phyloP scores from a whole-genome alignment of 805 yeast species.

The Metschnikowia colocasiae region DNA sequence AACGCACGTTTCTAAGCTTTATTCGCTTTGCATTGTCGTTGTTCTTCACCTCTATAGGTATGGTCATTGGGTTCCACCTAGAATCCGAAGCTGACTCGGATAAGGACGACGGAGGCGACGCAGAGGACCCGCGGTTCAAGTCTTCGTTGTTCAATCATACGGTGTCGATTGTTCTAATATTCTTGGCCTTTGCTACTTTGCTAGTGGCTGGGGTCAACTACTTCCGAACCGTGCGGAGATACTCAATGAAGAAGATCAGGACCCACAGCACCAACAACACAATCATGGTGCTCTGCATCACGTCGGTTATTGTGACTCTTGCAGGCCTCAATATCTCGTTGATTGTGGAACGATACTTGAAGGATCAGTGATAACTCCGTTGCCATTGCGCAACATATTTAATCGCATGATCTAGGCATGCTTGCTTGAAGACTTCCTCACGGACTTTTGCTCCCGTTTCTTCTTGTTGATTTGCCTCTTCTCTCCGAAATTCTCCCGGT shows the following conservation, averaged over 20 bases:
- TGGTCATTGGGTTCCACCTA: conserved; percentile 43
- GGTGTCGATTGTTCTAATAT: conserved; percentile 36
- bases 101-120: background rate
- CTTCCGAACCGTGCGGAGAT: conserved; percentile 41
- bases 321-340: conserved; percentile 34
- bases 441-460: conserved; percentile 23
- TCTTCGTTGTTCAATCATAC: conserved; percentile 13
- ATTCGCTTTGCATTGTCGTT: conserved; percentile 44
- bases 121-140: conserved; percentile 2
- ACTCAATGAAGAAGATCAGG: conserved; percentile 39
- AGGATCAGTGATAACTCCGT: background rate
- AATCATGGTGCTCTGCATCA: conserved; percentile 30
- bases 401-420: background rate
- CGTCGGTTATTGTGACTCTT: conserved; percentile 32
- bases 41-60: conserved; percentile 45
- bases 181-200: conserved; percentile 36
- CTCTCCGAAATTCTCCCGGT: conserved; percentile 83
- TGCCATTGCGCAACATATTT: background rate
- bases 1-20: conserved; percentile 50
- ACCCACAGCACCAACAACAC: conserved; percentile 32
- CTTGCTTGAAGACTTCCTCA: conserved; percentile 1
- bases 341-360: conserved; percentile 16
- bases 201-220: conserved; percentile 41
- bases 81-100: conserved; percentile 23
- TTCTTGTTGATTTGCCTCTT: conserved; percentile 49